Evolutionary conservation across 805 yeast species (phyloP), one percentile per base, ranked within the genome.

Genomic region (Wickerhamomyces mucosus): DNA sequence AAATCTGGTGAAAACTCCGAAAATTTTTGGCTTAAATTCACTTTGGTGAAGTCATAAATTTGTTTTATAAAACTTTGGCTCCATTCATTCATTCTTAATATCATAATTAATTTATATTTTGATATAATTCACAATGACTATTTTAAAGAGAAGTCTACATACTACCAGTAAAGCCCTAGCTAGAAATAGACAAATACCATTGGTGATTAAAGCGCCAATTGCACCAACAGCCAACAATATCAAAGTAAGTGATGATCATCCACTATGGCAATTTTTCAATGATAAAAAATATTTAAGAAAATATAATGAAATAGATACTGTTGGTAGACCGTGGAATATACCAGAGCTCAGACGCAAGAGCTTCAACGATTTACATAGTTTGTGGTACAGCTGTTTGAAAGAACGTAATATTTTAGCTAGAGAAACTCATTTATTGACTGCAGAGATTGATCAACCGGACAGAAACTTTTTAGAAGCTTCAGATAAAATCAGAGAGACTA

Each of bases 251-350:
- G 89, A 79, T 5, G 81, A 80, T 53, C 98, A 92, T 58, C 98
- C 97, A 19, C 65, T 92, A 41, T 92, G 96, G 95, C 88, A 82
- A 46, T 92, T 92, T 54, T 92, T 89, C 61, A 53, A 62, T 29
- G 69, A 81, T 24, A 65, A 75, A 35, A 64, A 68, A 46, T 73
- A 76, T 37, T 58, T 81, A 37, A 70, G 96, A 44, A 52, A 63
- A 2, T 56, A 68, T 3, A 71, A 65, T 3, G 82, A 77, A 15
- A 47, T 75, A 18, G 62, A 69, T 31, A 51, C 55, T 18, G 59
- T 63, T 8, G 77, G 92, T 12, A 69, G 95, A 46, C 62, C 92
- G 5, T 92, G 98, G 98, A 60, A 79, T 6, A 66, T 86, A 33
- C 79, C 85, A 4, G 97, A 89, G 53, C 69, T 92, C 46, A 75